A percentile compares a stretch with the other conserved stretches of the same genome.
phyloP scores from a whole-genome alignment of 163 green algal genomes.

The Trebouxiophyceae sp. region DNA sequence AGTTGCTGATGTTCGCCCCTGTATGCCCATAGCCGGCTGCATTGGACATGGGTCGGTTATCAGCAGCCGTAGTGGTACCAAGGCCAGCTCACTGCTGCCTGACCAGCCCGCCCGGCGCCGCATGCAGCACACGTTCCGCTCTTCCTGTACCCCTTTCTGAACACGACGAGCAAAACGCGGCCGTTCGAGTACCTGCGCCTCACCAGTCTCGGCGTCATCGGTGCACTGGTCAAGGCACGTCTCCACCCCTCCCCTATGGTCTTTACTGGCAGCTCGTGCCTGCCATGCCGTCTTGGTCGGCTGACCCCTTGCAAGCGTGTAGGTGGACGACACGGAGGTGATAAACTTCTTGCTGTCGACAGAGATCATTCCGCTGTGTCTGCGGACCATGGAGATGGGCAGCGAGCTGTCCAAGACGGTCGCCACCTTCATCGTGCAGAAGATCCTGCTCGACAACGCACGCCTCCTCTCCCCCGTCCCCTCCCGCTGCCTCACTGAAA shows the following conservation, averaged over 20 bases:
- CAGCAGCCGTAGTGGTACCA: too few relatives aligned
- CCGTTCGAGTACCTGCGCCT: constrained; percentile 99
- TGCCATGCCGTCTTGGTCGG: neutral
- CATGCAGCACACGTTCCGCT: constrained; percentile 91
- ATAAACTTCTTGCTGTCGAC: constrained; percentile 99
- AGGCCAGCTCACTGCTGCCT: neutral
- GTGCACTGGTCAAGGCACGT: constrained; percentile 89
- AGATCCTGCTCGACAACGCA: constrained; percentile 94
- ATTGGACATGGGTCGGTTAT: too few relatives aligned
- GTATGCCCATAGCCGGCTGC: too few relatives aligned
- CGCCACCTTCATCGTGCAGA: constrained; percentile 99
- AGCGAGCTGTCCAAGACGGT: constrained; percentile 98
- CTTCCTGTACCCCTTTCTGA: constrained; percentile 98
- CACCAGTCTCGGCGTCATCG: constrained; percentile 94
- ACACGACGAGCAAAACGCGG: constrained; percentile 93
- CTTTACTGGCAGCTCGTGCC: too few relatives aligned
- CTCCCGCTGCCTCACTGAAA: neutral
- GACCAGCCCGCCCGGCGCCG: too few relatives aligned
- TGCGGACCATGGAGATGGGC: constrained; percentile 98
- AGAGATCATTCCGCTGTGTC: constrained; percentile 98
- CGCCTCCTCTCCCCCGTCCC: too few relatives aligned
- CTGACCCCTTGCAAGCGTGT: neutral
- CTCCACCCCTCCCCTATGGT: too few relatives aligned
- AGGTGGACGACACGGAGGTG: constrained; percentile 96
- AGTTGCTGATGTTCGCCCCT: neutral